Evolutionary conservation across 805 yeast species (phyloP), one percentile per base, ranked within the genome.

Genomic region (Saccharomycopsis fermentans): DNA sequence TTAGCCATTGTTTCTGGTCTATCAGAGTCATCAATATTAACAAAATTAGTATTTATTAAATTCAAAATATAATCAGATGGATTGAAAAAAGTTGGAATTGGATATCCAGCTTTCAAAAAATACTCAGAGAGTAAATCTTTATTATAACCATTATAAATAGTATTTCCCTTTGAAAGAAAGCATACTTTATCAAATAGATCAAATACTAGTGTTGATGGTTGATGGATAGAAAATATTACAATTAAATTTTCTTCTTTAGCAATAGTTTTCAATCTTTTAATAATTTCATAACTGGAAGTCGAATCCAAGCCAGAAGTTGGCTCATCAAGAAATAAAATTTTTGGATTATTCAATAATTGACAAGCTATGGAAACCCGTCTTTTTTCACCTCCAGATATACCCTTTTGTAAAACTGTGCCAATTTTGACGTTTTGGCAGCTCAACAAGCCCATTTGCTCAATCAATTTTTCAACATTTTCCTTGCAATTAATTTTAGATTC

Each of bases 241-340:
- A 94, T 85, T 58, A 88, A 80, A 0, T 91, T 90, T 48, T 74
- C 77, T n/a, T 72, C 69, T 50, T 67, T 68, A 0, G 87, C 82
- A 34, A 85, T 72, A 58, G 78, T 75, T 62, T 81, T 79, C 57
- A 89, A 75, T 0, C 87, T 81, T 53, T 77, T 73, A 11, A 89
- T 78, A 39, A 88, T 73, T 57, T 82, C 71, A 63, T 76, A 79
- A 0, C 96, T 90, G 12, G 90, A 82, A 61, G 81, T 82, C 4
- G 95, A 83, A 69, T 89, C 96, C 39, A 89, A 71, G 0, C 96
- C 96, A 0, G 96, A 87, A 89, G 70, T 90, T 32, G 97, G 97
- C 69, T 90, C 97, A 71, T 90, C 97, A 56, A 90, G 72, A 65
- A 90, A 87, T 57, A 90, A 70, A 1, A 88, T 73, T 0, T 90